Conservation (phyloP, 441 rosid genomes). For the Arabidopsis lyrata region DNA sequence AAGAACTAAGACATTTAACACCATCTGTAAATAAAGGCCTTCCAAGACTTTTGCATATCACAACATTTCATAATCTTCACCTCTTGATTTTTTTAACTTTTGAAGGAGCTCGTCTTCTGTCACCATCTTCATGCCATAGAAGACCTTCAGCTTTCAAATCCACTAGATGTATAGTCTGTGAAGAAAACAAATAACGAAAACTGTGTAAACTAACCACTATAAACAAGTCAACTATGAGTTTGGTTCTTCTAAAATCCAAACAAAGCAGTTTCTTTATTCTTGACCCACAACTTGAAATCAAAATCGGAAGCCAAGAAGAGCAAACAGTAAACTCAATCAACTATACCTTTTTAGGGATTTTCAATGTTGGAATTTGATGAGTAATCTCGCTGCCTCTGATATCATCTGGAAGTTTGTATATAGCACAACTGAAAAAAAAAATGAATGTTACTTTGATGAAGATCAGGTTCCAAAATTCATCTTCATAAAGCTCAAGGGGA, state of each 20-base stretch:
- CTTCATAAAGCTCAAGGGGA: not conserved
- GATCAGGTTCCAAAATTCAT: not conserved
- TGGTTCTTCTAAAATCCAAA: not conserved
- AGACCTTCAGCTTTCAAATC: slow-evolving; percentile 70
- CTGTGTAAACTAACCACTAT: slow-evolving; percentile 5
- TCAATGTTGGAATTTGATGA: slow-evolving; percentile 66
- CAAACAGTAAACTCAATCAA: slow-evolving; percentile 14
- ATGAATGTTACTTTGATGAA: slow-evolving; percentile 6
- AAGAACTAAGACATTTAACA: not conserved
- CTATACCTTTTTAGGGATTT: slow-evolving; percentile 76
- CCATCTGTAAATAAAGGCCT: not conserved
- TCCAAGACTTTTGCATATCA: not conserved
- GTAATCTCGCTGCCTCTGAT: slow-evolving; percentile 71
- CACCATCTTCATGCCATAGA: slow-evolving; percentile 88
- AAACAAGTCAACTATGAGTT: not conserved
- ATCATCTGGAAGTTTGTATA: slow-evolving; percentile 81
- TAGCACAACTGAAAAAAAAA: slow-evolving; percentile 65
- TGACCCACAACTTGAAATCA: slow-evolving; percentile 16
- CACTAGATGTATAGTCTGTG: slow-evolving; percentile 61
- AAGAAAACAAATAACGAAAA: slow-evolving; percentile 19
- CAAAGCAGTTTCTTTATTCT: slow-evolving; percentile 5
- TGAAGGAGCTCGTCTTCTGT: slow-evolving; percentile 58
- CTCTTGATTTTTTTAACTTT: slow-evolving; percentile 33
- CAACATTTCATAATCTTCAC: slow-evolving; percentile 54
- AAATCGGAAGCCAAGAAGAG: not conserved